Conservation (phyloP, 768 basidiomycete species). For the Leccinum disarticulatum region DNA sequence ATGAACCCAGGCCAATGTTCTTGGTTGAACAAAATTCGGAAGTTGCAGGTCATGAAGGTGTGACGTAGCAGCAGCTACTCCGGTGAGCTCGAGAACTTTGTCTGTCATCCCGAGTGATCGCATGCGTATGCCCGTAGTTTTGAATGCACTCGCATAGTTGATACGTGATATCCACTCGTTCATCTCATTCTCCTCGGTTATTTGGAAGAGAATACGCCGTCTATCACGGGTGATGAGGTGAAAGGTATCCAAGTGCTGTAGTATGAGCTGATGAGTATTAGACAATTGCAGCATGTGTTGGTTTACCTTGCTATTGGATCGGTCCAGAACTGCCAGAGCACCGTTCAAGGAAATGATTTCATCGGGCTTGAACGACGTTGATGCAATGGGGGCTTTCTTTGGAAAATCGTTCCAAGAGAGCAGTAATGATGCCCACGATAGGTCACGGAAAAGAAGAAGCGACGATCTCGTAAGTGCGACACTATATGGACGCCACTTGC, state of each 20-base stretch:
- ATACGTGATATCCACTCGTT: constrained; percentile 90
- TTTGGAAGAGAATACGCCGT: constrained; percentile 80
- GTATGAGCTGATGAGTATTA: constrained; percentile 4
- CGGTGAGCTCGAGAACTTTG: constrained; percentile 72
- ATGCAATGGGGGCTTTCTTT: constrained; percentile 38
- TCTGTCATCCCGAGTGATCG: constrained; percentile 68
- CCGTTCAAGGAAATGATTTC: constrained; percentile 79
- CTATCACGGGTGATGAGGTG: constrained; percentile 75
- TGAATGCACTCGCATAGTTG: constrained; percentile 95
- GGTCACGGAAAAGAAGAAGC: constrained; percentile 84
- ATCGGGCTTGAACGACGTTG: constrained; percentile 68
- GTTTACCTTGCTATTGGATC: constrained; percentile 71
- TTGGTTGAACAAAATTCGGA: constrained; percentile 23
- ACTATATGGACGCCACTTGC: constrained; percentile 88
- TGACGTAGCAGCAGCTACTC: constrained; percentile 82
- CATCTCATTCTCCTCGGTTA: constrained; percentile 65
- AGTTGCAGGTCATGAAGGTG: constrained; percentile 70
- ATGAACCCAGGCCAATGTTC: constrained; percentile 42
- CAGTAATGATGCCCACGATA: constrained; percentile 50
- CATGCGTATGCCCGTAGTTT: constrained; percentile 79
- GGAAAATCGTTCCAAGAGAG: constrained; percentile 42
- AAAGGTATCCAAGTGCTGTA: constrained; percentile 65
- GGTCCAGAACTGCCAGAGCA: constrained; percentile 78
- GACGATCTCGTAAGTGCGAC: constrained; percentile 89
- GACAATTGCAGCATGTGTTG: neutral